Evolutionary conservation across 2,329 filamentous ascomycete genomes (phyloP), one percentile per base, ranked within the genome.

Genomic region (Polychaeton citri): DNA sequence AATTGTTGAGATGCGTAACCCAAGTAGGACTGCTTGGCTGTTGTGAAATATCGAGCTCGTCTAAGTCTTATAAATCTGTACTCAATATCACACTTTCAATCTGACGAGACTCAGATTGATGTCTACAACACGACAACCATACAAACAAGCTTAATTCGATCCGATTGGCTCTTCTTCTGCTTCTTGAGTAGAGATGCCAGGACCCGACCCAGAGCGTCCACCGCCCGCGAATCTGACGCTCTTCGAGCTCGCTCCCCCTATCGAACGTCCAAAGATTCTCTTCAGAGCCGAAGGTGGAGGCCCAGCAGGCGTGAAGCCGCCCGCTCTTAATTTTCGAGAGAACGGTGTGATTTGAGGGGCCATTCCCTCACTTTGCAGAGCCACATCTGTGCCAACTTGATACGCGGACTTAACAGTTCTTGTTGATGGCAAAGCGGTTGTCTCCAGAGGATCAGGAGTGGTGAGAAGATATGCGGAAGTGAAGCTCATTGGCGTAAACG

Each of bases 321-420:
- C 51, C 12, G 52, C 54, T 5, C 57, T 43, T 30, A 60, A 40
- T 35, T 60, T 60, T 3, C 55, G 45, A 16, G 53, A 49, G 34
- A 61, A 61, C 13, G 58, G 57, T 19, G 58, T 61, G 24, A 61
- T 50, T 31, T 58, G 53, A 15, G 55, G 50, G 21, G 54, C 54
- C 26, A 51, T 24, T 5, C 43, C 42, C 10, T 46, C 38, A 3
- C n/a, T 18, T 17, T 21, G 12, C 5, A 46, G 21, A 15, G 50
- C 50, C 5, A 42, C 50, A 18, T 50, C 53, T 9, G 47, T 52
- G 0, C 46, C 53, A 7, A 43, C 39, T 10, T 51, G 40, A 24
- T 46, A 52, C 3, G 38, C 42, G 4, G 37, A 34, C 13, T 53
- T 47, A 34, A 56, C 51, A 13, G 41, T 43, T 36, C 55, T 46